Conservation (phyloP, 768 basidiomycete genomes). For the Mycena indigotica region DNA sequence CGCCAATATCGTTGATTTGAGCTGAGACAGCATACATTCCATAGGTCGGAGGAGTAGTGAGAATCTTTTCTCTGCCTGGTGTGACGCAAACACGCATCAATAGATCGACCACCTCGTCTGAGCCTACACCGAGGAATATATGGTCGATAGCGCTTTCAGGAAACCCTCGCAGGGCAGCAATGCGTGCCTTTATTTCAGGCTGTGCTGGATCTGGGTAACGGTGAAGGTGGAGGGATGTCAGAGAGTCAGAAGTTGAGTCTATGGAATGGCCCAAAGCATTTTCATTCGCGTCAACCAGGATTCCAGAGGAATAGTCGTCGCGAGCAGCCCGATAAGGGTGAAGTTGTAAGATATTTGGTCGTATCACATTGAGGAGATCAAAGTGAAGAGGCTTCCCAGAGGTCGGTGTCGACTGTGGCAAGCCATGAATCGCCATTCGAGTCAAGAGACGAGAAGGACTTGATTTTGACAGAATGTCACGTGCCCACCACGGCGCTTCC, state of each 20-base stretch:
- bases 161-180: constrained; percentile 73
- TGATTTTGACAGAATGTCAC: not conserved
- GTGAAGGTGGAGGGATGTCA: constrained; percentile 61
- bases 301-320: constrained; percentile 90
- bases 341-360: constrained; percentile 91
- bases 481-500: not conserved
- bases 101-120: constrained; percentile 94
- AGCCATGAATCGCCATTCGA: not conserved
- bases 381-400: constrained; percentile 80
- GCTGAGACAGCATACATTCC: constrained; percentile 97
- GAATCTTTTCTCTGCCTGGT: constrained; percentile 78
- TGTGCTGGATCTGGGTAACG: constrained; percentile 95
- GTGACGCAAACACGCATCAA: constrained; percentile 89
- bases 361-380: constrained; percentile 77
- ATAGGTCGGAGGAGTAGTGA: constrained; percentile 94
- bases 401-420: too few species aligned
- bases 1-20: constrained; percentile 88
- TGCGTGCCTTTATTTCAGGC: constrained; percentile 70
- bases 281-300: constrained; percentile 97
- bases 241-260: constrained; percentile 32
- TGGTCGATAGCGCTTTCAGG: constrained; percentile 55
- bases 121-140: constrained; percentile 94
- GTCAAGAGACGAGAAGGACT: not conserved
- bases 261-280: constrained; percentile 92
- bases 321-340: constrained; percentile 94